Evolutionary conservation across 2,329 filamentous ascomycete genomes (phyloP), one percentile per base, ranked within the genome.

Genomic region (Madurella fahalii): DNA sequence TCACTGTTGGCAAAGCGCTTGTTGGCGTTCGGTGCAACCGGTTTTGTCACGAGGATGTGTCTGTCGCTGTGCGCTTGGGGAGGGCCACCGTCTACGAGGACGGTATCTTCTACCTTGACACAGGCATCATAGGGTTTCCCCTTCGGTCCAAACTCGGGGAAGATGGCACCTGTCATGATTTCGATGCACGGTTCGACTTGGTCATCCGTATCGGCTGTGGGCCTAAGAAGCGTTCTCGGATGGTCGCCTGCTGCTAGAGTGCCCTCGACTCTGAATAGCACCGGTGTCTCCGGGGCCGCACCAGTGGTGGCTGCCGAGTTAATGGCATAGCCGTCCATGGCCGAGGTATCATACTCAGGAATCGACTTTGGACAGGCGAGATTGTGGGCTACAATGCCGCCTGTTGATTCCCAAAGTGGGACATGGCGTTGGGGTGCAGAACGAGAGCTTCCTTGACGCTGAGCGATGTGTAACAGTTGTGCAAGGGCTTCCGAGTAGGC

Each of bases 111-210:
- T 5, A 52, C 17, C 11, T 48, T 52, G 42, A 61, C 49, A 31
- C 53, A 57, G 4, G 56, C 58, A 17, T 61, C 59, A 25, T 55
- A 48, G 4, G 34, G 34, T 15, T 37, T 37, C 13, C 34, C 34
- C 4, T 4, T 37, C 11, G 34, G 13, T 11, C 11, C 34, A 37
- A 32, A 17, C 2, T 41, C 18, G 2, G 67, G 65, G 47, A 69
- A 69, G 7, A 54, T 57, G 2, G 64, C 66, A 12, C 67, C 67
- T 3, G 65, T 68, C 65, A 67, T 68, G 34, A 69, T 66, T 52
- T 68, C 64, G 20, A 66, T 58, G 41, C 66, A 68, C 9, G 12
- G 58, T 52, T 53, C 2, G 48, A 16, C 2, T 52, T 52, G 17
- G n/a, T 44, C 34, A 37, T 12, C 34, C 9, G 4, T 37, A 17